Conservation (phyloP, 2,329 filamentous ascomycete genomes). For the Microdochium bolleyi region DNA sequence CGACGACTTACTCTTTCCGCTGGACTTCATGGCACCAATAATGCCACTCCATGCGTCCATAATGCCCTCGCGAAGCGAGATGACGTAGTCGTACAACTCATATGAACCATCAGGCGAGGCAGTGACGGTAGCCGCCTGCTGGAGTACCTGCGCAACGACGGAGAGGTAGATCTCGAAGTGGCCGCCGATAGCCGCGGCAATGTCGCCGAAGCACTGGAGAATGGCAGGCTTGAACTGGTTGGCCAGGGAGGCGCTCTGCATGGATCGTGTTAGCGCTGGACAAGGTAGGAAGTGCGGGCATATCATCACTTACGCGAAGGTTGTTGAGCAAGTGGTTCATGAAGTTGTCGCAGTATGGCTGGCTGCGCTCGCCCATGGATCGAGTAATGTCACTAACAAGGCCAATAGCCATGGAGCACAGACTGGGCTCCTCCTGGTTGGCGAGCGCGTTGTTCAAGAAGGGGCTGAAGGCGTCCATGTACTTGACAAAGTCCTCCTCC, state of each 20-base stretch:
- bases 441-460: conserved; percentile 90
- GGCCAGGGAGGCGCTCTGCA: conserved; percentile 70
- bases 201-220: conserved; percentile 94
- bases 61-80: conserved; percentile 91
- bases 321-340: conserved; percentile 98
- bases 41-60: conserved; percentile 99
- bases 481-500: conserved; percentile 89
- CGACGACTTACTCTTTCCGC: conserved; percentile 58
- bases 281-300: conserved; percentile 2
- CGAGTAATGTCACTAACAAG: conserved; percentile 94
- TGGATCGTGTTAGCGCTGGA: conserved; percentile 20
- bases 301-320: conserved; percentile 54
- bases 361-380: conserved; percentile 80
- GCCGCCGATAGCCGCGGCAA: conserved; percentile 86
- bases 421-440: conserved; percentile 89
- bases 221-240: conserved; percentile 99
- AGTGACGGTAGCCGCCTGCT: conserved; percentile 82
- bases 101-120: conserved; percentile 73
- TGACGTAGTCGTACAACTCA: conserved; percentile 95
- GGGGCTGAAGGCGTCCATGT: conserved; percentile 92
- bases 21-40: conserved; percentile 85
- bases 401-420: conserved; percentile 96
- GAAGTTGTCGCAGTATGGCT: conserved; percentile 93
- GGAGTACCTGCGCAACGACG: conserved; percentile 87
- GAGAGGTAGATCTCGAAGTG: conserved; percentile 89